A percentile compares a stretch with the other conserved stretches of the same genome.
Evolutionary conservation across 306 rosid species (phyloP).

Genomic region (Inga oerstediana): DNA sequence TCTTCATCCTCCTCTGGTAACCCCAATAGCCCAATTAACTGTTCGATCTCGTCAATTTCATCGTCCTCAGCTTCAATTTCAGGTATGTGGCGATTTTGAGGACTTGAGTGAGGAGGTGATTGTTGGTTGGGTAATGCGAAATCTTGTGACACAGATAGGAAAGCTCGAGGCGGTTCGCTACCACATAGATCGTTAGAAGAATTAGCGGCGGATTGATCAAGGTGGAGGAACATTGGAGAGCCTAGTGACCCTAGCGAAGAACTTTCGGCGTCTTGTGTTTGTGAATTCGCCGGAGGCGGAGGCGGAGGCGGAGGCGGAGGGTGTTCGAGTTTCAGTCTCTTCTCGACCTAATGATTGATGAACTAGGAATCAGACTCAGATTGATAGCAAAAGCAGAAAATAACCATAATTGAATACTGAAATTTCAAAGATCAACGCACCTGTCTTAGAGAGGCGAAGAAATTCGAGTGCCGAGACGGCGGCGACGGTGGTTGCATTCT

Average conservation of each 20-base stretch:
- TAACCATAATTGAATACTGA: background rate
- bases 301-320: conserved; percentile 14
- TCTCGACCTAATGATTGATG: conserved; percentile 68
- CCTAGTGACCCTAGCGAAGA: conserved; percentile 44
- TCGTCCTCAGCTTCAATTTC: conserved; percentile 28
- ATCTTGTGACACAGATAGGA: conserved; percentile 62
- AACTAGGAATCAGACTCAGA: background rate
- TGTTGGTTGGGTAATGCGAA: conserved; percentile 41
- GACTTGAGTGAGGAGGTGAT: conserved; percentile 33
- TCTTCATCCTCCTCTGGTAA: conserved; percentile 42
- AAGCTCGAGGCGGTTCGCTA: conserved; percentile 64
- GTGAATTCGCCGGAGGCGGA: background rate
- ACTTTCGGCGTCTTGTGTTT: conserved; percentile 28
- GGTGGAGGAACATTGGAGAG: conserved; percentile 61
- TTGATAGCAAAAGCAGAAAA: background rate
- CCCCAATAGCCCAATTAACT: conserved; percentile 61
- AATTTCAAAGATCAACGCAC: conserved; percentile 29
- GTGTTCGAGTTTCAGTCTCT: conserved; percentile 70
- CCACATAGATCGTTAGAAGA: conserved; percentile 37
- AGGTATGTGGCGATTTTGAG: conserved; percentile 10
- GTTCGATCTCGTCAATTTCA: conserved; percentile 52
- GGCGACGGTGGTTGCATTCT: conserved; percentile 26
- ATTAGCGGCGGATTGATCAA: conserved; percentile 36
- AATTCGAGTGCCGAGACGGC: conserved; percentile 58
- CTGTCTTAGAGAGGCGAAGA: conserved; percentile 83